Evolutionary conservation across 805 yeast species (phyloP).

Genomic region (Hanseniaspora pseudoguilliermondii): DNA sequence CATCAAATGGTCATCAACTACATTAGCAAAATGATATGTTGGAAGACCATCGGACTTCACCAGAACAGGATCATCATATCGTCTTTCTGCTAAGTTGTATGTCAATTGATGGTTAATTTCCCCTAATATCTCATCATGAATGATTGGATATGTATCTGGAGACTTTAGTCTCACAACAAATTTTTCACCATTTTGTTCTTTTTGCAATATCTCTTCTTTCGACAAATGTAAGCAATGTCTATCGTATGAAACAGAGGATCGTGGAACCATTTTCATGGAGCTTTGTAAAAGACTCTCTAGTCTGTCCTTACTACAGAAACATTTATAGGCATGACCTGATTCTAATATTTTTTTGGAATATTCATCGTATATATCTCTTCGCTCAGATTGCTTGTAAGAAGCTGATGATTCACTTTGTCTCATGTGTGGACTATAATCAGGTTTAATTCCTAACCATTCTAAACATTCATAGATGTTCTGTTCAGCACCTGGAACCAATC

Average conservation of each 20-base stretch:
- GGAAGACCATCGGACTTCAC: conserved; percentile 91
- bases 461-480: conserved; percentile 61
- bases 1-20: conserved; percentile 90
- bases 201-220: conserved; percentile 30
- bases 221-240: conserved; percentile 52
- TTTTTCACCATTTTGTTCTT: conserved; percentile 27
- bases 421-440: conserved; percentile 72
- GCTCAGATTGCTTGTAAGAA: conserved; percentile 77
- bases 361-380: conserved; percentile 51
- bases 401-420: conserved; percentile 19
- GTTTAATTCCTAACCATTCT: conserved; percentile 57
- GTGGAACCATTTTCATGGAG: conserved; percentile 67
- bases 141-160: conserved; percentile 55
- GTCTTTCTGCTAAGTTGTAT: conserved; percentile 48
- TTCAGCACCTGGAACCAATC: conserved; percentile 76
- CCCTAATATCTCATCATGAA: conserved; percentile 72
- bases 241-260: conserved; percentile 86
- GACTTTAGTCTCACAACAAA: conserved; percentile 63
- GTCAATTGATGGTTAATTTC: conserved; percentile 65
- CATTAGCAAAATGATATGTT: conserved; percentile 93
- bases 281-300: conserved; percentile 53
- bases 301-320: conserved; percentile 75
- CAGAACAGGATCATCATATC: conserved; percentile 82
- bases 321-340: conserved; percentile 67
- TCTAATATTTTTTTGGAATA: conserved; percentile 47